Conservation (phyloP, 73 alveolate species). For the Symbiodinium pilosum region DNA sequence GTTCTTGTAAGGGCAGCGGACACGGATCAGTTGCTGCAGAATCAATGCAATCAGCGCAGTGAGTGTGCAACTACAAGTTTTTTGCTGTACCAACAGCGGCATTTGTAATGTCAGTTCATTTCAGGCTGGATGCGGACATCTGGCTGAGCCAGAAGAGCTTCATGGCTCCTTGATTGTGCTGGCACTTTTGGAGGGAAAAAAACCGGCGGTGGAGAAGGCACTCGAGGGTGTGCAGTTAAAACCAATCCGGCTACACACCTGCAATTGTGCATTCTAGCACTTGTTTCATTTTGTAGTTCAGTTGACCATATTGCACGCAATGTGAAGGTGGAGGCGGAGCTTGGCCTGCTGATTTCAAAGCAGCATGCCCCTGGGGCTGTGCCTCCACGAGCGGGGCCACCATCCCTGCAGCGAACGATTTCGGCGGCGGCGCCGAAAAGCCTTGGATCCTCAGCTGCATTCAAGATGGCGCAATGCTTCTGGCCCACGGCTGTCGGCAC, state of each 20-base stretch:
- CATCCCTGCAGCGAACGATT: not conserved
- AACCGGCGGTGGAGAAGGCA: not conserved
- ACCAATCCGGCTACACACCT: too few relatives aligned
- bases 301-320: too few relatives aligned
- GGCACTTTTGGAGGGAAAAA: not conserved
- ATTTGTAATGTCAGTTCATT: too few relatives aligned
- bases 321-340: not conserved
- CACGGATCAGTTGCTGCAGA: too few relatives aligned
- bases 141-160: not conserved
- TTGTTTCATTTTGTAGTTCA: not conserved
- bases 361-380: not conserved
- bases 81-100: too few relatives aligned
- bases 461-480: too few relatives aligned
- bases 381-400: slow-evolving; percentile 2
- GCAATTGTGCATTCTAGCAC: too few relatives aligned
- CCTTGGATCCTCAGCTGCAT: not conserved
- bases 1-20: too few relatives aligned
- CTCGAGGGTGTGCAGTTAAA: too few relatives aligned
- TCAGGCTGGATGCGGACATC: not conserved
- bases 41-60: too few relatives aligned
- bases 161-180: not conserved
- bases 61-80: too few relatives aligned
- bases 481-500: too few relatives aligned
- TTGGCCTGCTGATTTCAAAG: slow-evolving; percentile 2
- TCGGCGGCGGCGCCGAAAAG: not conserved